These are phyloP conservation scores for Cryphonectria parasitica DNA, from an alignment of 2,329 filamentous ascomycete genomes.

Conservation along the genomic window DNA sequence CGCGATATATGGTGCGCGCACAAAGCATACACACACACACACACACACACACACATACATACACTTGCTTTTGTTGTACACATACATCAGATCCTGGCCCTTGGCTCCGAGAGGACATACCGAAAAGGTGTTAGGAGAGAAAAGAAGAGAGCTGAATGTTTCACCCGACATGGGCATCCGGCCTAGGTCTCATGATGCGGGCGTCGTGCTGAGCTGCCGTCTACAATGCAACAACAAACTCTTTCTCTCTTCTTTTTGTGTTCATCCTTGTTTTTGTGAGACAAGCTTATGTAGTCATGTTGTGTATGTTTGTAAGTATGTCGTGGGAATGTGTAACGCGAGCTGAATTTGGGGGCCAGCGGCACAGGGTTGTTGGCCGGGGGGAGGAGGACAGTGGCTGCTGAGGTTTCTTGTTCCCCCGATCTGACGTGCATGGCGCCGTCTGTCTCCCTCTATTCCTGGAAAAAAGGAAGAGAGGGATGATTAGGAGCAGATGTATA, in stretches of 20 bases:
- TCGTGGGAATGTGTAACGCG: background rate
- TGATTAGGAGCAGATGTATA: background rate
- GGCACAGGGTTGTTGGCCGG: background rate
- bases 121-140: too few relatives aligned
- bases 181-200: background rate
- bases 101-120: too few relatives aligned
- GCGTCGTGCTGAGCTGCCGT: background rate
- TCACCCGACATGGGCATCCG: too few relatives aligned
- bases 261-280: background rate
- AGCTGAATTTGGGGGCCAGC: background rate
- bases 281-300: background rate
- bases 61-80: background rate
- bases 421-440: conserved; percentile 20
- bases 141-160: too few relatives aligned
- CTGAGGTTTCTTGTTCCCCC: conserved; percentile 9
- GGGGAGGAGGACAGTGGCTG: too few relatives aligned
- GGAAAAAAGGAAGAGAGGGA: too few relatives aligned
- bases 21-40: background rate
- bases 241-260: background rate
- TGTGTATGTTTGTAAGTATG: background rate
- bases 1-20: background rate
- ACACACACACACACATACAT: too few relatives aligned
- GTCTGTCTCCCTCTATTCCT: too few relatives aligned
- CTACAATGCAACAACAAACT: too few relatives aligned
- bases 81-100: background rate